phyloP scores from a whole-genome alignment of 148 eudicot species.

The Oxyria digyna region DNA sequence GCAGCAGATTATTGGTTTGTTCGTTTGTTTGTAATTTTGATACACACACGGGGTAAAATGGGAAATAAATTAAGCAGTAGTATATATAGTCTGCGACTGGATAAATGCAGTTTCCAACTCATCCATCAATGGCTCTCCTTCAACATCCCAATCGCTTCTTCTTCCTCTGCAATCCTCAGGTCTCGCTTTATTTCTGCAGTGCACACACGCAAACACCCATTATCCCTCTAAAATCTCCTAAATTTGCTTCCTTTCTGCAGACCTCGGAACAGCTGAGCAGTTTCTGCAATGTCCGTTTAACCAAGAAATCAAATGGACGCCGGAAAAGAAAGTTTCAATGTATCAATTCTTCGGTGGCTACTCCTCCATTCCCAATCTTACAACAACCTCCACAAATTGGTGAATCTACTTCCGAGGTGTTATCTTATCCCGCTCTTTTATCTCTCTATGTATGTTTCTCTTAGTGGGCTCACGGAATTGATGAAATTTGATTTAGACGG shows the following conservation, averaged over 20 bases:
- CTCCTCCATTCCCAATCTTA: slow-evolving; percentile 39
- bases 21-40: no score
- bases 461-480: background rate
- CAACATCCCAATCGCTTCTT: slow-evolving; percentile 21
- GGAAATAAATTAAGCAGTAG: no score
- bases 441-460: background rate
- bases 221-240: background rate
- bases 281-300: slow-evolving; percentile 16
- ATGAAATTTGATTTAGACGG: slow-evolving; percentile 35
- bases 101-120: background rate
- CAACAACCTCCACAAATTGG: slow-evolving; percentile 32
- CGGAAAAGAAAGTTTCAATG: slow-evolving; percentile 4
- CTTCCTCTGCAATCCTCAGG: slow-evolving; percentile 28
- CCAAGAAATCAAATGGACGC: background rate
- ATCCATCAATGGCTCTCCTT: slow-evolving; percentile 30
- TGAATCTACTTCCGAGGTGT: slow-evolving; percentile 41
- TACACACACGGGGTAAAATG: no score
- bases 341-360: slow-evolving; percentile 17
- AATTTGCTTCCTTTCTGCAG: background rate
- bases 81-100: no score
- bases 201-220: background rate
- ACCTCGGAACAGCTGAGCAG: slow-evolving; percentile 16
- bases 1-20: no score
- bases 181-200: slow-evolving; percentile 9
- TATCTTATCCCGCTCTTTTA: no score